Base-by-base conservation (phyloP, 257 asterid species). In the Mentha longifolia region DNA sequence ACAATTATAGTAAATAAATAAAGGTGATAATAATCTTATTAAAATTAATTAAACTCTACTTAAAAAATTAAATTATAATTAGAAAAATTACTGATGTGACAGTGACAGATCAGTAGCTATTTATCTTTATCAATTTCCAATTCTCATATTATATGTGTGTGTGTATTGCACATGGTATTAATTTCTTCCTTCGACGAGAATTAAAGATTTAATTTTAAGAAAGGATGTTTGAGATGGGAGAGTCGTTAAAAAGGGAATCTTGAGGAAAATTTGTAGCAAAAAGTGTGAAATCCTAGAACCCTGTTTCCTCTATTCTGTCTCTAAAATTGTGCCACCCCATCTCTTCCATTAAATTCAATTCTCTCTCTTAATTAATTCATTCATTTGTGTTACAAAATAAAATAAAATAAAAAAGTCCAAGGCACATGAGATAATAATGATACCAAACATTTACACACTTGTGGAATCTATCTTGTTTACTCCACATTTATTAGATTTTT, bases 171-270 rank as follows among this genome's bases (percentile, higher is more conserved):
- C 31, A 28, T 28, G 25, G 25, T 22, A 22, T 22, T 22, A 22
- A 22, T 22, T 22, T 22, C 25, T 22, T 22, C 25, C 25, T 22
- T 22, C 25, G 2, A 22, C 2, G 25, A 22, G 25, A 22, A 22
- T 22, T 22, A 22, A 22, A 22, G 25, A 1, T 22, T 22, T 22
- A 22, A 22, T 22, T 22, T 22, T 22, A 22, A 22, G 25, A 22
- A 0, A 22, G 25, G 25, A 22, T 22, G 25, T 22, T 22, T 22
- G 31, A 42, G 47, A 42, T 35, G 22, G 64, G 74, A 61, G 71
- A 67, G 73, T 74, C 67, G 85, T 80, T 77, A 74, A 59, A 22
- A 28, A 74, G 74, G 85, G 94, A 86, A 90, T 90, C 95, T 87
- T 69, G 85, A 76, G 67, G 72, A 64, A 77, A 76, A 46, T 35